Evolutionary conservation across 768 basidiomycete genomes (phyloP).

Genomic region (Auricularia sp.): DNA sequence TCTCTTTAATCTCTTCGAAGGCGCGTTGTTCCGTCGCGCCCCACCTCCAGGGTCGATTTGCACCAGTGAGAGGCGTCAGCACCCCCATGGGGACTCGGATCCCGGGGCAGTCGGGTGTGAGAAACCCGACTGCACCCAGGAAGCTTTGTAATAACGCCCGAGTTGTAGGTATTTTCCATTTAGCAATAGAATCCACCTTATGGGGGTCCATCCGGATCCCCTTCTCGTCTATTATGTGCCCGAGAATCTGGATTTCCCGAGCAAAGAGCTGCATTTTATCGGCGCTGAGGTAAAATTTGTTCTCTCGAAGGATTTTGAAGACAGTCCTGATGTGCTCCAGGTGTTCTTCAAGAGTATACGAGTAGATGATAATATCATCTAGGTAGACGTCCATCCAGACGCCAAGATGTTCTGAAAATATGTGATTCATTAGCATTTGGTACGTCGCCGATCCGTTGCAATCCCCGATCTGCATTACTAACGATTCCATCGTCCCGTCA

Average conservation of each 20-base stretch:
- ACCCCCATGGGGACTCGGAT: conserved; percentile 32
- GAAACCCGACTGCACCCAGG: conserved; percentile 27
- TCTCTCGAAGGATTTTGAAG: no score
- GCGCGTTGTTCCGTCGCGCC: conserved; percentile 21
- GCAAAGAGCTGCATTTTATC: no score
- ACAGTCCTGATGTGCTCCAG: no score
- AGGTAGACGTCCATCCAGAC: conserved; percentile 36
- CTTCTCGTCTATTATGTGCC: conserved; percentile 17
- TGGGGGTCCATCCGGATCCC: conserved; percentile 21
- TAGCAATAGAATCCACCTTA: conserved; percentile 17
- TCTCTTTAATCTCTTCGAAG: conserved; percentile 21
- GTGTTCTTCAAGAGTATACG: conserved; percentile 26
- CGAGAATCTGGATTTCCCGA: conserved; percentile 18
- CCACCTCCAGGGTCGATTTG: conserved; percentile 16
- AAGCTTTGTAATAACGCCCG: conserved; percentile 24
- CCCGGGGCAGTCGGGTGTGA: conserved; percentile 22
- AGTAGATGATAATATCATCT: conserved; percentile 40
- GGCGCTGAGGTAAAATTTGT: no score
- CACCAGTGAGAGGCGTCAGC: conserved; percentile 16
- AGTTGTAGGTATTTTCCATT: conserved; percentile 20
- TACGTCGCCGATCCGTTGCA: conserved; percentile 27
- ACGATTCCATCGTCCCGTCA: no score
- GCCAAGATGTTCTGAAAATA: conserved; percentile 26
- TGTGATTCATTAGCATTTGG: conserved; percentile 24
- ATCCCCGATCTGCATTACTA: conserved; percentile 7